Base-by-base conservation (phyloP, 306 rosid species). In the Fragaria vesca region DNA sequence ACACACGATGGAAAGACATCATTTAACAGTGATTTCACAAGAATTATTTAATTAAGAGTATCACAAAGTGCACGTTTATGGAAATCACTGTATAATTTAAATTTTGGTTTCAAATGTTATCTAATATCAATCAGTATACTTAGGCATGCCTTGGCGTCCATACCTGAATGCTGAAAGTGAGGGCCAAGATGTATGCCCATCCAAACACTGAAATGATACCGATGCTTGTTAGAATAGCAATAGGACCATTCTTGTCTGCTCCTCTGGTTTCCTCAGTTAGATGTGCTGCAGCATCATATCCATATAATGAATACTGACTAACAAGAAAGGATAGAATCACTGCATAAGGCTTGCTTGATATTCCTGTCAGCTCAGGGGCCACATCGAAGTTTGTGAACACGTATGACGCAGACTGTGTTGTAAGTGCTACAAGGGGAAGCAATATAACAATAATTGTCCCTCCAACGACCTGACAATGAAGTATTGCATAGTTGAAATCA, bases 251-350 rank as follows among this genome's bases (percentile, higher is more conserved):
- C 87, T 84, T 93, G 78, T 91, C 97, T 18, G 97, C 96, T 28
- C 93, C 94, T 88, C 81, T 93, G 60, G 97, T 91, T 88, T 93
- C 97, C 83, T 93, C 94, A 6, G 97, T 93, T 61, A 93, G 61
- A 88, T 93, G 97, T 46, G 96, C 97, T 65, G 97, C 96, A 36
- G 97, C 96, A 86, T 93, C 97, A 71, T 93, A 93, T 80, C 97
- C 97, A 75, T 89, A 93, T 0, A 93, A 87, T 30, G 96, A 93
- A 77, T 93, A 93, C 78, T 91, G 94, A 73, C 98, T 93, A 8
- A 93, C 94, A 51, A 93, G 98, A 82, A 93, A 85, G 42, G 98
- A 82, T 50, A 93, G 83, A 79, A 93, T 70, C 48, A 88, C 93
- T 32, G 91, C 98, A 86, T 93, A 93, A n/a, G 98, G 98, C 66